Evolutionary conservation across 805 yeast genomes (phyloP), one percentile per base, ranked within the genome.

Genomic region (Yarrowia keelungensis): DNA sequence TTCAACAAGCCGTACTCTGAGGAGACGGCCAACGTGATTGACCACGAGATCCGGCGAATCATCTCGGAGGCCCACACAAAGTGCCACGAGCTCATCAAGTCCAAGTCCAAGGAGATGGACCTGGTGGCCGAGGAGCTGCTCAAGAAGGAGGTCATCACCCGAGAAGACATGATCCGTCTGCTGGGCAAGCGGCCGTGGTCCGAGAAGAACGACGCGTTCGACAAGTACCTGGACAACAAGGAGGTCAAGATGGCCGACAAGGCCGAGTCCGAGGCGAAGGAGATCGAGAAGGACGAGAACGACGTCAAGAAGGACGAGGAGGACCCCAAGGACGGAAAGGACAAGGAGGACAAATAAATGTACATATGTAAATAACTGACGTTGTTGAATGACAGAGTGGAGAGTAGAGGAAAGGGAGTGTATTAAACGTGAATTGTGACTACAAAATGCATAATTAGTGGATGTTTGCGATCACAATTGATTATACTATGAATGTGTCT

Each of bases 171-270:
- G 96, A 87, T 93, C 69, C 83, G 90, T 67, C 77, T 95, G 67
- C 80, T 95, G 59, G 99, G 99, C 12, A 89, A 89, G 77, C 85
- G 99, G 71, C 97, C 97, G 12, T 95, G 89, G 83, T 89, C 91
- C 35, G 97, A 92, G 76, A 88, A 86, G 71, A 92, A 91, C 75
- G 97, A 91, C 73, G 97, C 68, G 15, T 65, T 65, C 41, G 68
- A 65, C 45, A 65, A 65, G 51, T 65, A 65, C 12, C 51, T 65
- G 11, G 51, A 45, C 22, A 68, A 49, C 16, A 73, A 72, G 47
- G 70, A 72, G 65, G 68, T 61, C 35, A 68, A 72, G 35, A 72
- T 61, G 53, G 26, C 68, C 8, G 72, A 70, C 22, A 51, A 51
- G 42, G 8, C 42, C 8, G 32, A 36, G 56, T 8, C 26, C 10